These are phyloP conservation scores for Cryptococcus sp. DNA, from an alignment of 1,284 basidiomycete genomes.

Conservation along the genomic window DNA sequence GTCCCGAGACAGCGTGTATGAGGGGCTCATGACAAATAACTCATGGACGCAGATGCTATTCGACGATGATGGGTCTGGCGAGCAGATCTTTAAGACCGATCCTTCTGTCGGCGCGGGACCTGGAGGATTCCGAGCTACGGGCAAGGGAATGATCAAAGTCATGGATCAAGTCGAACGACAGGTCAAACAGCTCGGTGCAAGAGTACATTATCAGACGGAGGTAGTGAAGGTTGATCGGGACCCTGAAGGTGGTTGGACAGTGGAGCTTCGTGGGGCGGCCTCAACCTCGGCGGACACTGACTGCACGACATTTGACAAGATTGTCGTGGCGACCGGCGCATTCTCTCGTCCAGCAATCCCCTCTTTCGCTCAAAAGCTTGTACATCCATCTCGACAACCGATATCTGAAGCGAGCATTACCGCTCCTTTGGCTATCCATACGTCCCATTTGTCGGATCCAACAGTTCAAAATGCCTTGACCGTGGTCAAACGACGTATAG, in stretches of 20 bases:
- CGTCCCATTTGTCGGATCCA: constrained; percentile 19
- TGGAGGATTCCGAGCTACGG: constrained; percentile 23
- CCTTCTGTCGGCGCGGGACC: constrained; percentile 13
- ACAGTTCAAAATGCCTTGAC: constrained; percentile 19
- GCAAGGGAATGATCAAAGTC: constrained; percentile 23
- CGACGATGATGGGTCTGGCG: constrained; percentile 14
- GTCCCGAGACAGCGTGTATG: constrained; percentile 21
- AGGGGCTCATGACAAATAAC: constrained; percentile 29
- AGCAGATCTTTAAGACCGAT: constrained; percentile 17
- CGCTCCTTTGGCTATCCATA: constrained; percentile 17
- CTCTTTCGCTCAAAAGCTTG: constrained; percentile 13
- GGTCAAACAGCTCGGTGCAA: constrained; percentile 11
- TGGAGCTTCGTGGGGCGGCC: not conserved
- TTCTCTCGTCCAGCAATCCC: constrained; percentile 26
- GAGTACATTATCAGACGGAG: constrained; percentile 15
- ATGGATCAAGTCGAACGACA: constrained; percentile 21
- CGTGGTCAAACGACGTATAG: constrained; percentile 6
- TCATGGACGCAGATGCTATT: constrained; percentile 24
- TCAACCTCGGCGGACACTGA: not conserved
- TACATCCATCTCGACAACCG: constrained; percentile 7
- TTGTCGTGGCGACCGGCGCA: constrained; percentile 25
- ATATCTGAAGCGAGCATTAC: not conserved
- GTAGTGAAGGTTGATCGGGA: constrained; percentile 11
- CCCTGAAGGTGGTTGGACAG: constrained; percentile 12
- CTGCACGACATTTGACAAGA: constrained; percentile 19